Evolutionary conservation across 441 rosid species (phyloP).

Genomic region (Mallotus repandus): DNA sequence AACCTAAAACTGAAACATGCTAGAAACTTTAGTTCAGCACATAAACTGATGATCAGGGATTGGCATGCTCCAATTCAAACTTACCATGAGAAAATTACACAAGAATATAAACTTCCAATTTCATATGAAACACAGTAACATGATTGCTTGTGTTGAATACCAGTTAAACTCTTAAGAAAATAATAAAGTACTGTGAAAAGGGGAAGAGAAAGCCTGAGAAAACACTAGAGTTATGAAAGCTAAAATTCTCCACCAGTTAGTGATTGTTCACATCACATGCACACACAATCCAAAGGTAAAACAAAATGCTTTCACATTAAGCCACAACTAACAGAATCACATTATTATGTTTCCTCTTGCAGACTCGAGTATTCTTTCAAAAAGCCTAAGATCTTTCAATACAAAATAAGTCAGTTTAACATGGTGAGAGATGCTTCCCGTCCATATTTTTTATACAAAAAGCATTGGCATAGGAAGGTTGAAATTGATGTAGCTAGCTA

Average conservation of each 20-base stretch:
- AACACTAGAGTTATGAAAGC: too few species aligned
- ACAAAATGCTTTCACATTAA: neutral
- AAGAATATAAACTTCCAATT: neutral
- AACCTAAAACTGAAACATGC: neutral
- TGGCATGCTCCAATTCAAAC: neutral
- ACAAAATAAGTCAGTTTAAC: neutral
- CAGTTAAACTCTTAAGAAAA: neutral
- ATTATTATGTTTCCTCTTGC: neutral
- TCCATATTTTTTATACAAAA: too few species aligned
- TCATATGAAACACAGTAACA: neutral
- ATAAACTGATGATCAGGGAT: neutral
- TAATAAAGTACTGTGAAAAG: neutral
- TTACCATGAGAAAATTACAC: too few species aligned
- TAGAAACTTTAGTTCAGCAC: neutral
- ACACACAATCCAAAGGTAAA: neutral
- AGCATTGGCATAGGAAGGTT: too few species aligned
- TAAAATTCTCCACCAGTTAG: too few species aligned
- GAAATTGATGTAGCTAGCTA: neutral
- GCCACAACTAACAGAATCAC: neutral
- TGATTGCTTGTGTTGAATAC: neutral
- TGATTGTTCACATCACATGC: too few species aligned
- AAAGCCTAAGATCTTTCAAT: neutral
- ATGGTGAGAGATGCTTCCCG: neutral
- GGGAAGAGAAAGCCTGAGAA: too few species aligned
- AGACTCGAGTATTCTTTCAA: neutral